Conservation (phyloP, 805 yeast species). For the Candida oleophila region DNA sequence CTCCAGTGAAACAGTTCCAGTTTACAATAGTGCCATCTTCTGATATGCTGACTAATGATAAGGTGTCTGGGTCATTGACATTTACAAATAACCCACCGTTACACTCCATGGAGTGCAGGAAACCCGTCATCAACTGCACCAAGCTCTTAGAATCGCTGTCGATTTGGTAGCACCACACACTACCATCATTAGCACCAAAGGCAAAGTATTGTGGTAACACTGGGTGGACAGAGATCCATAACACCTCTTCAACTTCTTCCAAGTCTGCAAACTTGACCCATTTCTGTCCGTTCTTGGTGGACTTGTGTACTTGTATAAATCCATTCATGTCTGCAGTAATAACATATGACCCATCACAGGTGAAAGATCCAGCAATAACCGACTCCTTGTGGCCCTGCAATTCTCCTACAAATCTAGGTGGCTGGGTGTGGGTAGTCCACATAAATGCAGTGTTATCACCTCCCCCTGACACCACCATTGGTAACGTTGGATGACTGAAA, state of each 20-base stretch:
- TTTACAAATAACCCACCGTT: slow-evolving; percentile 77
- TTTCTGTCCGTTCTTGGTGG: slow-evolving; percentile 74
- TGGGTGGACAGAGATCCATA: slow-evolving; percentile 83
- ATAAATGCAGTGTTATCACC: slow-evolving; percentile 87
- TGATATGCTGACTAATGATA: slow-evolving; percentile 70
- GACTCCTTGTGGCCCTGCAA: slow-evolving; percentile 84
- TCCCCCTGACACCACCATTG: slow-evolving; percentile 89
- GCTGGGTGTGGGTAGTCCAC: slow-evolving; percentile 90
- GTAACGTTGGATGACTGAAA: slow-evolving; percentile 80
- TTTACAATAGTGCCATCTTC: slow-evolving; percentile 84
- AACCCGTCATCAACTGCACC: slow-evolving; percentile 75
- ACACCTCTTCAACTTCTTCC: slow-evolving; percentile 88
- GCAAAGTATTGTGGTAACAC: slow-evolving; percentile 71
- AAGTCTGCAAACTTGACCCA: slow-evolving; percentile 73
- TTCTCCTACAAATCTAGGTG: slow-evolving; percentile 77
- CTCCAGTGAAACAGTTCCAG: slow-evolving; percentile 86
- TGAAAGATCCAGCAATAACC: slow-evolving; percentile 80
- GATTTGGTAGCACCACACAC: slow-evolving; percentile 89
- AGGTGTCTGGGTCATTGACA: slow-evolving; percentile 51
- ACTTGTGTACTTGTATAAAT: slow-evolving; percentile 67
- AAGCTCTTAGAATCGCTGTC: slow-evolving; percentile 46
- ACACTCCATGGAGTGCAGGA: slow-evolving; percentile 77
- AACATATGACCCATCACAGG: slow-evolving; percentile 75
- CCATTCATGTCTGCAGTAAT: slow-evolving; percentile 97
- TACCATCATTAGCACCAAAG: slow-evolving; percentile 88